These are phyloP conservation scores for Calonectria pseudoturangicola DNA, from an alignment of 2,329 filamentous ascomycete species.

Conservation along the genomic window DNA sequence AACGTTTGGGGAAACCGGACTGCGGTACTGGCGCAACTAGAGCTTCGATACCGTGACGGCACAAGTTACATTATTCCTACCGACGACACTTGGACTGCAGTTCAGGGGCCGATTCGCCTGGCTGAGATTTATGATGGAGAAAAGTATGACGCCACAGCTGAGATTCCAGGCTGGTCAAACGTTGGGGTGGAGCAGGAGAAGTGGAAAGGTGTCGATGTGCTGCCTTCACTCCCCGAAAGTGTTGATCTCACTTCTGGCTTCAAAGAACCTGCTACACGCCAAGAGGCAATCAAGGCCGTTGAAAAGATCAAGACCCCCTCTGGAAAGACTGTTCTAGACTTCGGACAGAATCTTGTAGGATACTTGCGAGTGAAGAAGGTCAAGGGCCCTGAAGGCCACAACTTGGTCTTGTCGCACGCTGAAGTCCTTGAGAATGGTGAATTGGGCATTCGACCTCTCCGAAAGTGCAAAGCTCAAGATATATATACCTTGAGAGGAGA, in stretches of 20 bases:
- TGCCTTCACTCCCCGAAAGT: slow-evolving; percentile 38
- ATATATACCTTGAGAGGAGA: slow-evolving; percentile 38
- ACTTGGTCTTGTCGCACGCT: slow-evolving; percentile 69
- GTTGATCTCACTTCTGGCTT: slow-evolving; percentile 62
- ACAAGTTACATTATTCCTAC: slow-evolving; percentile 55
- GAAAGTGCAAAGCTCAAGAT: slow-evolving; percentile 44
- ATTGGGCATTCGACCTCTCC: slow-evolving; percentile 57
- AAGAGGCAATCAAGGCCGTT: slow-evolving; percentile 35
- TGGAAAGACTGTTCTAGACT: slow-evolving; percentile 71
- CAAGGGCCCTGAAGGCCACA: slow-evolving; percentile 60
- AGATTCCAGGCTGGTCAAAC: slow-evolving; percentile 47
- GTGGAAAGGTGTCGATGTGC: slow-evolving; percentile 41
- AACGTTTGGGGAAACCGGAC: slow-evolving; percentile 63
- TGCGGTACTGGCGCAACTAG: slow-evolving; percentile 62
- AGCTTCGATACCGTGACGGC: slow-evolving; percentile 60
- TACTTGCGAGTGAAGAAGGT: slow-evolving; percentile 63
- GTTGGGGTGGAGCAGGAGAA: neutral
- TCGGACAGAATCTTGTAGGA: slow-evolving; percentile 76
- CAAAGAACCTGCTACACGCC: slow-evolving; percentile 60
- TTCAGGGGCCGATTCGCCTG: slow-evolving; percentile 57
- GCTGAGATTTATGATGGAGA: slow-evolving; percentile 73
- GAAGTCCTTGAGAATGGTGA: slow-evolving; percentile 73
- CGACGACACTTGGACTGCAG: slow-evolving; percentile 63
- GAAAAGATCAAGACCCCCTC: slow-evolving; percentile 56
- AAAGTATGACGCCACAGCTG: slow-evolving; percentile 64